These are phyloP conservation scores for Sergeia podlipaevii DNA, from an alignment of 208 protist genomes.

Conservation along the genomic window DNA sequence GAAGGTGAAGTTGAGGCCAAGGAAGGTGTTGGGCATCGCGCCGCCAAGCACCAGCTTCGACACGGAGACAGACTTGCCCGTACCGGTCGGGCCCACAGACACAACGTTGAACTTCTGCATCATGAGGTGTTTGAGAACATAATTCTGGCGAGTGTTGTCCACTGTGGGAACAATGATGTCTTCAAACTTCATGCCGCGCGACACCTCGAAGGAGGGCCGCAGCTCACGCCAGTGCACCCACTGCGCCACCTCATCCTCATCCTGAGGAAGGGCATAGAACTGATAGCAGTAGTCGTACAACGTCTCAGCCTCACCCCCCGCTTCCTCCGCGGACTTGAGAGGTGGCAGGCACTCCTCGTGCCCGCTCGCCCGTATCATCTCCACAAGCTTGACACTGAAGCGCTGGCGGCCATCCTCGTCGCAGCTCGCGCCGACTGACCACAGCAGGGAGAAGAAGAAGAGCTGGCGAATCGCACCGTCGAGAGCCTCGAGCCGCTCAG, in stretches of 20 bases:
- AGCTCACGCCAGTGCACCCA: constrained; percentile 85
- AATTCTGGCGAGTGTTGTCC: constrained; percentile 91
- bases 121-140: constrained; percentile 81
- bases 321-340: not conserved
- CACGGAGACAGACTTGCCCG: constrained; percentile 92
- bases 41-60: constrained; percentile 70
- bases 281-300: constrained; percentile 95
- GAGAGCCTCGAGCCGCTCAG: constrained; percentile 48
- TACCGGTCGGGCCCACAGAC: constrained; percentile 91
- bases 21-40: constrained; percentile 74
- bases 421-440: constrained; percentile 94
- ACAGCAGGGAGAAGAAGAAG: constrained; percentile 97
- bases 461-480: constrained; percentile 60
- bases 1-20: constrained; percentile 90
- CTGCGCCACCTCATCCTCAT: constrained; percentile 28
- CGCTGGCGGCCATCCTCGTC: constrained; percentile 79
- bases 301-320: constrained; percentile 20
- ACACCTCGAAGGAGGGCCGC: constrained; percentile 40
- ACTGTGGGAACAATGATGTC: constrained; percentile 94
- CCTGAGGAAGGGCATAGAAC: constrained; percentile 35
- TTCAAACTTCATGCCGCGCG: constrained; percentile 66
- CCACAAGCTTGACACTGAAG: constrained; percentile 90
- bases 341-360: constrained; percentile 46
- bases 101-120: constrained; percentile 77
- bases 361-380: constrained; percentile 36